Conservation (phyloP, 2,329 filamentous ascomycete species). For the Clathrospora elynae region DNA sequence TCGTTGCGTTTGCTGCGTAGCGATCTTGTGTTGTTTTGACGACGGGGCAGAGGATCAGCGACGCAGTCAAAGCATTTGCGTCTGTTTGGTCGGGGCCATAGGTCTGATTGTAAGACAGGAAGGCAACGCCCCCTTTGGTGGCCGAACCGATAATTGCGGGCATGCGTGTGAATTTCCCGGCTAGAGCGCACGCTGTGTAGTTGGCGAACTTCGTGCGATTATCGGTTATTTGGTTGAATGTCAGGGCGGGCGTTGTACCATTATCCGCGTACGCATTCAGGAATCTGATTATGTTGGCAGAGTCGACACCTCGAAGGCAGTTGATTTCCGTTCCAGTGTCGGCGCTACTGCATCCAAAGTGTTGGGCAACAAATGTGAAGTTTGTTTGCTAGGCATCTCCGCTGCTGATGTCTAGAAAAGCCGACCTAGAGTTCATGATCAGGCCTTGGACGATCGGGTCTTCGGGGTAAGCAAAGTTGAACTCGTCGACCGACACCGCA, state of each 20-base stretch:
- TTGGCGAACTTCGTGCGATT: constrained; percentile 44
- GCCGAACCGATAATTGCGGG: constrained; percentile 49
- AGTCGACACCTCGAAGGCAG: constrained; percentile 46
- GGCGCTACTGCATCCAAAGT: constrained; percentile 41
- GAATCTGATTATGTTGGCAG: constrained; percentile 38
- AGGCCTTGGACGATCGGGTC: constrained; percentile 53
- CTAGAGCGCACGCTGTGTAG: constrained; percentile 38
- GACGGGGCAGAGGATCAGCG: constrained; percentile 39
- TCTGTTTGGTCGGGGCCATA: constrained; percentile 31
- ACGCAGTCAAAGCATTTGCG: constrained; percentile 28
- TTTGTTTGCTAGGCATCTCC: constrained; percentile 38
- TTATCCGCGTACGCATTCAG: constrained; percentile 38
- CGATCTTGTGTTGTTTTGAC: constrained; percentile 37
- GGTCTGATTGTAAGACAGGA: constrained; percentile 39
- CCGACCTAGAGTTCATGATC: constrained; percentile 36
- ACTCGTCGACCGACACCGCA: constrained; percentile 53
- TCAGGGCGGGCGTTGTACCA: constrained; percentile 29
- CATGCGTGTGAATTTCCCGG: constrained; percentile 33
- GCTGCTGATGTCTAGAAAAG: constrained; percentile 16
- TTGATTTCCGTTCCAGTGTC: constrained; percentile 36
- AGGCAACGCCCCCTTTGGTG: constrained; percentile 42
- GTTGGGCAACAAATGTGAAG: constrained; percentile 47
- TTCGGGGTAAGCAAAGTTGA: constrained; percentile 54
- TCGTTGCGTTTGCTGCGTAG: constrained; percentile 28
- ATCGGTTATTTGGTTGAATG: constrained; percentile 39